Conservation (phyloP, 768 basidiomycete species). For the Mycena maculata region DNA sequence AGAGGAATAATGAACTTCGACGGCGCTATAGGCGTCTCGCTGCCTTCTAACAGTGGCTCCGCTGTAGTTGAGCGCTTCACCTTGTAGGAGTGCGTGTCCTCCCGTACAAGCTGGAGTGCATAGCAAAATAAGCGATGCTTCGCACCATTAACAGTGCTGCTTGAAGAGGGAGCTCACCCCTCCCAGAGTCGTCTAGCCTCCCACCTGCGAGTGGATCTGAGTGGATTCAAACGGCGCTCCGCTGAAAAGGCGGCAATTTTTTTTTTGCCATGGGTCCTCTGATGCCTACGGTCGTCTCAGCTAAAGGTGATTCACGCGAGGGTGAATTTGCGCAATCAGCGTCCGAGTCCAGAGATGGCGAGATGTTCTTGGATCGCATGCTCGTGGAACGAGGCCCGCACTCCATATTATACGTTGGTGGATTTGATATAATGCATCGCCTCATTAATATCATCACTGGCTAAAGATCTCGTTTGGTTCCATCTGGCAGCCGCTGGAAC, state of each 20-base stretch:
- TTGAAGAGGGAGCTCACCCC: no score
- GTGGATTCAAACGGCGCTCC: background rate
- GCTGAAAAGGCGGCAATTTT: background rate
- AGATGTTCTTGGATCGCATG: background rate
- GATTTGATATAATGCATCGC: background rate
- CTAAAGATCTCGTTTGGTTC: conserved; percentile 10
- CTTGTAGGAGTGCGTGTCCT: no score
- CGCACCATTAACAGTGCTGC: no score
- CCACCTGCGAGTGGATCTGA: background rate
- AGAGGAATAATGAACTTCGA: background rate
- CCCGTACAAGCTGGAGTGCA: no score
- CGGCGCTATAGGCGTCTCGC: no score
- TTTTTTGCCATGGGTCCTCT: background rate
- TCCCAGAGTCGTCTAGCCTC: background rate
- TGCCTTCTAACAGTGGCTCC: no score
- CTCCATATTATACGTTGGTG: background rate
- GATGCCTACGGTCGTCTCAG: background rate
- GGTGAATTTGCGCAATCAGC: conserved; percentile 4
- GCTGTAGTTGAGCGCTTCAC: no score
- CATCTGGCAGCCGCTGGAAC: background rate
- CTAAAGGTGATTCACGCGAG: background rate
- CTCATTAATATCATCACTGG: background rate
- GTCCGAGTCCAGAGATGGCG: background rate
- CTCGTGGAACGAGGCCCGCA: background rate
- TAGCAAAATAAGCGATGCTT: no score